Evolutionary conservation across 176 grass and related monocot genomes (phyloP).

Genomic region (Aegilops bicornis): DNA sequence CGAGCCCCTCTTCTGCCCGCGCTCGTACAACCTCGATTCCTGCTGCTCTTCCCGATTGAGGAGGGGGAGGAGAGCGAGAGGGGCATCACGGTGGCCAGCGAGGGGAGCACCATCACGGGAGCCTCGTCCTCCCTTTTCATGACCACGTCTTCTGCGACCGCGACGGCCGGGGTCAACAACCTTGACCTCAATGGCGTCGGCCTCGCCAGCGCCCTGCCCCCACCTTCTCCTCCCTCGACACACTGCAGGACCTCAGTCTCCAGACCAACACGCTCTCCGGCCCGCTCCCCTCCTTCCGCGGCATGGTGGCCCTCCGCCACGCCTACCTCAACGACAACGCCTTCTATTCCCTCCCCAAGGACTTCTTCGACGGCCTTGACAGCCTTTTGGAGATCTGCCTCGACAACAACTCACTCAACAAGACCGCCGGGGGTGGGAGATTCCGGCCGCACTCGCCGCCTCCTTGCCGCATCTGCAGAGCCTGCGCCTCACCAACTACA

Average conservation of each 20-base stretch:
- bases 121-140: too few relatives aligned
- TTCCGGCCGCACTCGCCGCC: slow-evolving; percentile 28
- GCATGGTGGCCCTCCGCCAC: slow-evolving; percentile 43
- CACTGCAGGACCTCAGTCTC: slow-evolving; percentile 60
- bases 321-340: slow-evolving; percentile 71
- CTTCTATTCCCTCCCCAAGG: slow-evolving; percentile 58
- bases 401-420: slow-evolving; percentile 58
- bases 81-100: too few relatives aligned
- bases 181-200: slow-evolving; percentile 62
- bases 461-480: slow-evolving; percentile 43
- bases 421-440: slow-evolving; percentile 35
- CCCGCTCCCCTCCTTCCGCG: slow-evolving; percentile 56
- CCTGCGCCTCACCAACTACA: slow-evolving; percentile 44
- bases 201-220: slow-evolving; percentile 39
- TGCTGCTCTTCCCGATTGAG: too few relatives aligned
- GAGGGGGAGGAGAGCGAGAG: too few relatives aligned
- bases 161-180: slow-evolving; percentile 55
- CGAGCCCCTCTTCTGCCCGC: too few relatives aligned
- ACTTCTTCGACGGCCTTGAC: slow-evolving; percentile 62
- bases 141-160: slow-evolving; percentile 65
- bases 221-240: slow-evolving; percentile 36
- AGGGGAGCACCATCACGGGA: too few relatives aligned
- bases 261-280: slow-evolving; percentile 68
- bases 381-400: slow-evolving; percentile 48
- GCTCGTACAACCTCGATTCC: too few relatives aligned